Percentiles rank a stretch among this genome's conserved stretches.
Evolutionary conservation across 2,329 filamentous ascomycete genomes (phyloP).

Genomic region (Fusarium armeniacum): DNA sequence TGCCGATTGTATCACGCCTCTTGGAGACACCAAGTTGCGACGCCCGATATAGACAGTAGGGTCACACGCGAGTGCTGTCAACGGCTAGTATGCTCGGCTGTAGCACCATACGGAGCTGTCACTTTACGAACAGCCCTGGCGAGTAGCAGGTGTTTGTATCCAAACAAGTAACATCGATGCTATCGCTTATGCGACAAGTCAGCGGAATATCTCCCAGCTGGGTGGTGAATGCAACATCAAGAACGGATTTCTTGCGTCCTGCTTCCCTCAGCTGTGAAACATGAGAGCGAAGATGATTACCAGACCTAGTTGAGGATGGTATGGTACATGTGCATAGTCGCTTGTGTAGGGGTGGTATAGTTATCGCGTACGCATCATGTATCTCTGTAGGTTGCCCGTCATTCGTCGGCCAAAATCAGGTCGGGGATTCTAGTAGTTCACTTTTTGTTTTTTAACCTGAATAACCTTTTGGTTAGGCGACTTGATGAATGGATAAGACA

Average conservation of each 20-base stretch:
- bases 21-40: slow-evolving; percentile 27
- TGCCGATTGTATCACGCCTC: slow-evolving; percentile 42
- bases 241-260: slow-evolving; percentile 21
- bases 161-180: slow-evolving; percentile 9
- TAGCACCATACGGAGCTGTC: slow-evolving; percentile 33
- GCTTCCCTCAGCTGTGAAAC: slow-evolving; percentile 19
- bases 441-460: slow-evolving; percentile 15
- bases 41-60: slow-evolving; percentile 35
- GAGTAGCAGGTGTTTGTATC: slow-evolving; percentile 1
- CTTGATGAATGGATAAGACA: slow-evolving; percentile 29
- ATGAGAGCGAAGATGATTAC: slow-evolving; percentile 14
- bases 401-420: slow-evolving; percentile 26
- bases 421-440: slow-evolving; percentile 23
- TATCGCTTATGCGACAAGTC: slow-evolving; percentile 20
- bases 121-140: slow-evolving; percentile 1
- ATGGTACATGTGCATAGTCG: slow-evolving; percentile 26
- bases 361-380: slow-evolving; percentile 16
- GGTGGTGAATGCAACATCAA: slow-evolving; percentile 34
- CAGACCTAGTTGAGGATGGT: slow-evolving; percentile 20
- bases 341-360: slow-evolving; percentile 21
- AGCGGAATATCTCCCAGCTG: slow-evolving; percentile 21
- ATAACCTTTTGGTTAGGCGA: slow-evolving; percentile 25
- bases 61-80: slow-evolving; percentile 33
- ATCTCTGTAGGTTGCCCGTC: slow-evolving; percentile 7
- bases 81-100: slow-evolving; percentile 31